Conservation (phyloP, 176 grass and related monocot species). For the Lolium perenne region DNA sequence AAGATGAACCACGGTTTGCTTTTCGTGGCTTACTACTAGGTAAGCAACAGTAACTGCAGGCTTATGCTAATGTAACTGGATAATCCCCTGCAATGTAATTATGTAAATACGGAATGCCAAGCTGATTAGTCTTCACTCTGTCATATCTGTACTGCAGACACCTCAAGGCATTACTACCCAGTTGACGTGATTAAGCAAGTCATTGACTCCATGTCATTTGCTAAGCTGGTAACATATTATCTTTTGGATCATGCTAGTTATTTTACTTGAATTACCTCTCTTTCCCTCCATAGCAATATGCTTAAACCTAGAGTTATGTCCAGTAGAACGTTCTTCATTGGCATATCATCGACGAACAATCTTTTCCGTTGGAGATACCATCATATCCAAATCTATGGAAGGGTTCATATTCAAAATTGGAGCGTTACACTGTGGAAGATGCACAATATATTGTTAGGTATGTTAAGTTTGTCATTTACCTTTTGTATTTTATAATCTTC, state of each 20-base stretch:
- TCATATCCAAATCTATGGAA: constrained; percentile 93
- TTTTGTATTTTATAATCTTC: constrained; percentile 23
- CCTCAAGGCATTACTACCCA: constrained; percentile 87
- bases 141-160: constrained; percentile 60
- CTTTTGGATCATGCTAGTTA: constrained; percentile 21
- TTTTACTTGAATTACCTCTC: constrained; percentile 23
- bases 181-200: constrained; percentile 90
- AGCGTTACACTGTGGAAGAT: constrained; percentile 88
- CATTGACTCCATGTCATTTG: constrained; percentile 91
- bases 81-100: background rate
- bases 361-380: constrained; percentile 90
- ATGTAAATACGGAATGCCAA: constrained; percentile 2
- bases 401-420: constrained; percentile 83
- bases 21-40: constrained; percentile 87
- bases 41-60: constrained; percentile 32
- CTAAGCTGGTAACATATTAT: constrained; percentile 87
- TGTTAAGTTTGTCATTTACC: constrained; percentile 16
- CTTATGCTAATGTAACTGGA: background rate
- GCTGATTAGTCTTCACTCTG: constrained; percentile 28
- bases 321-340: constrained; percentile 99
- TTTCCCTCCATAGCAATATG: constrained; percentile 27
- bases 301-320: constrained; percentile 63
- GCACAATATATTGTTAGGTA: constrained; percentile 92
- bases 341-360: constrained; percentile 97
- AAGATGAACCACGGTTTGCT: constrained; percentile 88